Conservation (phyloP, 108 stramenopile genomes). For the Cyclostephanos invisitatus region DNA sequence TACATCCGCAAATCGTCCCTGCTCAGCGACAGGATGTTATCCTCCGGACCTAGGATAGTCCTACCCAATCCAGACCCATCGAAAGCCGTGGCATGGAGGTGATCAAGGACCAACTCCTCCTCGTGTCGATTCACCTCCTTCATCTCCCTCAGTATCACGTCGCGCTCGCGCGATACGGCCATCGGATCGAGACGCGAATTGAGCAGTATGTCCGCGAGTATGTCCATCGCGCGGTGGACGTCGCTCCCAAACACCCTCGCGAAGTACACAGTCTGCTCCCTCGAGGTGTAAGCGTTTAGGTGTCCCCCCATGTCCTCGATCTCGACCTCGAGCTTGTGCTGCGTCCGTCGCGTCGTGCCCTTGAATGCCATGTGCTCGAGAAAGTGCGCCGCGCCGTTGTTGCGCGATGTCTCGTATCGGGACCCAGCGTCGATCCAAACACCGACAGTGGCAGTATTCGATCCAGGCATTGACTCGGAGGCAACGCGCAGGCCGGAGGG, state of each 20-base stretch:
- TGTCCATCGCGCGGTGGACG: slow-evolving; percentile 92
- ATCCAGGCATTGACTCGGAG: slow-evolving; percentile 78
- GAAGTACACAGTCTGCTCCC: slow-evolving; percentile 99
- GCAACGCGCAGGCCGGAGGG: slow-evolving; percentile 88
- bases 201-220: slow-evolving; percentile 95
- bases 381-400: slow-evolving; percentile 99
- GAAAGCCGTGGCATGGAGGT: slow-evolving; percentile 98
- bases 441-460: slow-evolving; percentile 85
- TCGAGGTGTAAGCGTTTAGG: slow-evolving; percentile 97
- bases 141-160: slow-evolving; percentile 99
- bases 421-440: slow-evolving; percentile 91
- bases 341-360: slow-evolving; percentile 90
- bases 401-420: slow-evolving; percentile 94
- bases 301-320: slow-evolving; percentile 99
- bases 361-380: slow-evolving; percentile 99
- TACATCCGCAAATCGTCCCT: slow-evolving; percentile 87
- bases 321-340: slow-evolving; percentile 94
- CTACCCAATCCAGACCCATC: slow-evolving; percentile 92
- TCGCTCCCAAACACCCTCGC: slow-evolving; percentile 98
- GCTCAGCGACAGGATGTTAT: slow-evolving; percentile 89
- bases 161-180: slow-evolving; percentile 94
- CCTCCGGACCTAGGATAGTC: slow-evolving; percentile 96
- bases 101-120: slow-evolving; percentile 98
- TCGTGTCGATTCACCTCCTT: slow-evolving; percentile 98
- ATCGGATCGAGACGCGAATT: slow-evolving; percentile 84